Percentiles rank a stretch among this genome's conserved stretches.
These are phyloP conservation scores for Fulvia fulva DNA, from an alignment of 2,329 filamentous ascomycete species.

Conservation along the genomic window DNA sequence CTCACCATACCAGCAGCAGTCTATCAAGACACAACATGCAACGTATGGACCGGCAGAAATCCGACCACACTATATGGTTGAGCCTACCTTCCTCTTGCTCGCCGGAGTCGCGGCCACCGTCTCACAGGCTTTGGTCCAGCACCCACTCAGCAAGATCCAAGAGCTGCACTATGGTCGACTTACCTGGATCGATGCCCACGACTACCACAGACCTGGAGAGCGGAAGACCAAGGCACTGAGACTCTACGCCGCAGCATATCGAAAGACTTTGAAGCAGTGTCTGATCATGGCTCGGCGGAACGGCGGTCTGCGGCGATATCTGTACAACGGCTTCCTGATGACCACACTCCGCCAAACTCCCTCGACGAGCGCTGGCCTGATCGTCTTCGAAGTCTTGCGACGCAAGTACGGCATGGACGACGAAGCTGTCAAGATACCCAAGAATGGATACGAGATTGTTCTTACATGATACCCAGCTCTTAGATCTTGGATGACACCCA, in stretches of 20 bases:
- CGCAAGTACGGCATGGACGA: conserved; percentile 64
- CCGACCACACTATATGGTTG: conserved; percentile 69
- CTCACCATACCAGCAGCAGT: conserved; percentile 32
- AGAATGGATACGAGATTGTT: conserved; percentile 69
- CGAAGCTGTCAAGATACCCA: conserved; percentile 61
- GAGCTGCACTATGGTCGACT: conserved; percentile 69
- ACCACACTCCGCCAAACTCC: conserved; percentile 70
- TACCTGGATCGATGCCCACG: conserved; percentile 64
- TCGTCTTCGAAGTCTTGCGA: conserved; percentile 73
- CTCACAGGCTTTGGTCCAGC: conserved; percentile 64
- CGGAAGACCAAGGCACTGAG: conserved; percentile 50
- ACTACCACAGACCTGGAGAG: conserved; percentile 38
- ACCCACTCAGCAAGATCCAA: conserved; percentile 68
- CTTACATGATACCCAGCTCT: conserved; percentile 42
- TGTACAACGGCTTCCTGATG: conserved; percentile 70
- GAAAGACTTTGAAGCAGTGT: conserved; percentile 62
- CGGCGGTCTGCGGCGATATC: conserved; percentile 56
- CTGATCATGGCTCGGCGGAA: conserved; percentile 55
- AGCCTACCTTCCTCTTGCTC: conserved; percentile 66
- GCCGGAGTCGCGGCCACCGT: conserved; percentile 67
- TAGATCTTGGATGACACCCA: not conserved
- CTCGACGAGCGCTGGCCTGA: conserved; percentile 70
- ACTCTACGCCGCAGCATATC: conserved; percentile 68
- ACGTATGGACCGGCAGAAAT: conserved; percentile 49
- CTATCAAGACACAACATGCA: conserved; percentile 27